Evolutionary conservation across 106 monocot genomes (phyloP), one percentile per base, ranked within the genome.

Genomic region (Allium fistulosum): DNA sequence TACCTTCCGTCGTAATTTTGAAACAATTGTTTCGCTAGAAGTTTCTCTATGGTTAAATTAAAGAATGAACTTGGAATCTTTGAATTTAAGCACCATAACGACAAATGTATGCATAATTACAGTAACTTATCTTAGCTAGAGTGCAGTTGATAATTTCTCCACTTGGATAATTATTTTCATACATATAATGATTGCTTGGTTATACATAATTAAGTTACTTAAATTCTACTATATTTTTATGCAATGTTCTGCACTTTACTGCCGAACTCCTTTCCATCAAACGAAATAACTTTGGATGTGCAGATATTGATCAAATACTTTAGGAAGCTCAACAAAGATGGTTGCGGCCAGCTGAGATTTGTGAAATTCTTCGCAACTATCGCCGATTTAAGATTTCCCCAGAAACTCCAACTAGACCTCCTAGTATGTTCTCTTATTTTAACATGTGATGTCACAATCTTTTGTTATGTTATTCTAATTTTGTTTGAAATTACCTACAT

Each of bases 341-440:
- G 99, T 57, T 93, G 26, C 90, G 99, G 2, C 99, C 99, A 46
- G 77, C 85, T 70, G 99, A 99, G 73, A 90, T 99, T 69, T 99
- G 93, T 78, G 90, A 99, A 78, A 90, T 99, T 65, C 85, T 99
- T 59, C 83, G 80, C 50, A 93, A 93, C 65, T 87, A 85, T 76
- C 75, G 57, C 15, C 83, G 78, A 10, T 93, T 93, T 71, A 71
- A 63, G 48, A 93, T 99, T 77, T 82, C 87, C 5, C 80, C 99
- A 7, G 99, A 99, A 63, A 80, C 99, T 13, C 91, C 85, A 75
- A 93, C 87, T 75, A 88, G 56, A 64, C 99, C 99, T 64, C 72
- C 66, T 7, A 93, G 99, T 99, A 99, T 74, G 81, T 9, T 46
- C 26, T 51, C 48, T 52, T 12, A 53, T 51, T 17, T 48, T 22